Base-by-base conservation (phyloP, 345 rosid genomes). In the Eucalyptus pauciflora region DNA sequence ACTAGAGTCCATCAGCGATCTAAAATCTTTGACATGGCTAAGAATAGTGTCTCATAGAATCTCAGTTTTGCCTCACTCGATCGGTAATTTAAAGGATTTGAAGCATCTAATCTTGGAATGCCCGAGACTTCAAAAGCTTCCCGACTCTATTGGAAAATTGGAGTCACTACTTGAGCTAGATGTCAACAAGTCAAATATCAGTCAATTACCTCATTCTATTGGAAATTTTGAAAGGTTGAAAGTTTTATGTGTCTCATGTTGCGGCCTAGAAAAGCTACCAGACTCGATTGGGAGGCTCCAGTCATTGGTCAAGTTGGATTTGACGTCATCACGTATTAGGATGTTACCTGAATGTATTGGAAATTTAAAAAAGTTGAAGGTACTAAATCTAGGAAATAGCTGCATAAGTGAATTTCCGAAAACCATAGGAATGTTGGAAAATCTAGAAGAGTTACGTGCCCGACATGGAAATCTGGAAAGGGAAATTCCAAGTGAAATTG, bases 161-260 rank as follows among this genome's bases (percentile, higher is more conserved):
- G 15, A 60, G 4, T 60, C 67, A 25, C 14, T 60, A 27, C n/a
- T 25, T 25, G 31, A 27, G 67, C 4, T 60, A 25, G 0, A 2
- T 50, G 7, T 50, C 1, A 1, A 0, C 4, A 0, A 1, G 2
- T 5, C 7, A 11, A 3, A 3, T 0, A 60, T 27, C 7, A 11
- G 1, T 5, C 4, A 60, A 11, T 25, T 60, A 27, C 2, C 67
- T 27, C 6, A 11, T 10, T 6, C 31, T 25, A 60, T 12, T 27
- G 67, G 67, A 27, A 25, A 60, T 5, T 4, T 60, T 0, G 1
- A 27, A 27, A 60, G 67, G 31, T 60, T 60, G 16, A 27, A 11
- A 60, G 15, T 60, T 60, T 60, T 60, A 20, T 0, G 10, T 1
- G 0, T 18, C 25, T 7, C 4, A 11, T 0, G 0, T 13, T 13